A percentile compares a stretch with the other conserved stretches of the same genome.
These are phyloP conservation scores for Periconia digitata DNA, from an alignment of 2,329 filamentous ascomycete genomes.

Conservation along the genomic window DNA sequence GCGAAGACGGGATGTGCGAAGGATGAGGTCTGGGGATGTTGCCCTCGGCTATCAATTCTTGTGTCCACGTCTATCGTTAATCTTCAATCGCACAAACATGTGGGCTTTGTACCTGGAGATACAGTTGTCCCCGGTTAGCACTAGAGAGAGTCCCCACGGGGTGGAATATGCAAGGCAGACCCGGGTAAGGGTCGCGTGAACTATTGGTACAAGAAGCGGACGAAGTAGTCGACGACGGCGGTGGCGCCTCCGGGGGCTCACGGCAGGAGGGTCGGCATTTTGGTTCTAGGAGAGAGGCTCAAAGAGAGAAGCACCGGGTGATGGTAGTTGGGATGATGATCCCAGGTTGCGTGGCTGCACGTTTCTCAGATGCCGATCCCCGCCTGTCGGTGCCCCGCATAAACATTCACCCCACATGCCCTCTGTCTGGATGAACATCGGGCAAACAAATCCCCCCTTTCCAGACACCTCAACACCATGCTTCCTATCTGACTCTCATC, in stretches of 20 bases:
- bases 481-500: not conserved
- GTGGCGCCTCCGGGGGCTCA: slow-evolving; percentile 9
- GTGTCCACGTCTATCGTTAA: no score
- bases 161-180: not conserved
- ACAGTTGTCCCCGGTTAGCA: no score
- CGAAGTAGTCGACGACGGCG: slow-evolving; percentile 3
- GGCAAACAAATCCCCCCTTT: no score
- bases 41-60: no score
- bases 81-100: no score
- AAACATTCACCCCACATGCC: slow-evolving; percentile 6
- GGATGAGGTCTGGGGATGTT: not conserved
- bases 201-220: slow-evolving; percentile 8
- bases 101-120: no score
- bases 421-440: not conserved
- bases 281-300: slow-evolving; percentile 3
- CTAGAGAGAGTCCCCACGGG: slow-evolving; percentile 7
- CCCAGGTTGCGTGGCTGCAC: not conserved
- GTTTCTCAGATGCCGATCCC: slow-evolving; percentile 8
- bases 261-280: slow-evolving; percentile 23
- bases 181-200: not conserved
- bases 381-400: slow-evolving; percentile 1
- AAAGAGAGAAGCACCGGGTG: not conserved
- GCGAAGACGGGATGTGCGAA: not conserved
- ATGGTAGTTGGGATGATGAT: not conserved
- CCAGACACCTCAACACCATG: slow-evolving; percentile 4